Evolutionary conservation across 129 eudicot genomes (phyloP), one percentile per base, ranked within the genome.

Genomic region (Glebionis coronaria): DNA sequence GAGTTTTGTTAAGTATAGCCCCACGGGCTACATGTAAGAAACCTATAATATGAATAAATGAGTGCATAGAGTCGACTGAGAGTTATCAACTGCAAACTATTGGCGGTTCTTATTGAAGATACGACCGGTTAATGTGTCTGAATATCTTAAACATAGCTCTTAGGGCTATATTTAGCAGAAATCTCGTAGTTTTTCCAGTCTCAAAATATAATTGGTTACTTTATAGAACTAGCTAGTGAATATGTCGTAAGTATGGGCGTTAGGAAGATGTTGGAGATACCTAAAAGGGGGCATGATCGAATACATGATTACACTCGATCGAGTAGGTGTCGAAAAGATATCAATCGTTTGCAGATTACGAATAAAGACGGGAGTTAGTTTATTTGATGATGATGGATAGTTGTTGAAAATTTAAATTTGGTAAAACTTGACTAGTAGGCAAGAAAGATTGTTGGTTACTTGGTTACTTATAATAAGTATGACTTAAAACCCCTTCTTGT

Each of bases 351-450:
- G 49, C 11, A 67, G 60, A 67, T 67, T 2, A 3, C 5, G 51
- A 15, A 50, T 50, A 35, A 31, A 53, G 72, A 55, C 29, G 50
- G 21, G 72, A 67, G 72, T 67, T 52, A 51, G 62, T 53, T 12
- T 11, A 25, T 67, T 51, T 67, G 71, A 52, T 67, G 71, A 52
- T 67, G 60, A 67, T 67, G 71, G 60, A 51, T 67, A 59, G 70
- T 65, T 65, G 70, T 65, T 62, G 46, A 31, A 52, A 51, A 49
- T 1, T 12, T 46, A 25, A 53, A 66, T 66, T 67, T 29, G 50
- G 29, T 67, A 67, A 29, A 67, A 67, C 49, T 28, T 67, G 71
- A 50, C 60, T 67, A 51, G 71, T 51, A 50, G 59, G 44, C 56
- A 65, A 65, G 58, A 51, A 49, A 14, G 45, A 31, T 62, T 10